A percentile compares a stretch with the other conserved stretches of the same genome.
Evolutionary conservation across 2,329 filamentous ascomycete genomes (phyloP).

Genomic region (Pseudomassariella vexata): DNA sequence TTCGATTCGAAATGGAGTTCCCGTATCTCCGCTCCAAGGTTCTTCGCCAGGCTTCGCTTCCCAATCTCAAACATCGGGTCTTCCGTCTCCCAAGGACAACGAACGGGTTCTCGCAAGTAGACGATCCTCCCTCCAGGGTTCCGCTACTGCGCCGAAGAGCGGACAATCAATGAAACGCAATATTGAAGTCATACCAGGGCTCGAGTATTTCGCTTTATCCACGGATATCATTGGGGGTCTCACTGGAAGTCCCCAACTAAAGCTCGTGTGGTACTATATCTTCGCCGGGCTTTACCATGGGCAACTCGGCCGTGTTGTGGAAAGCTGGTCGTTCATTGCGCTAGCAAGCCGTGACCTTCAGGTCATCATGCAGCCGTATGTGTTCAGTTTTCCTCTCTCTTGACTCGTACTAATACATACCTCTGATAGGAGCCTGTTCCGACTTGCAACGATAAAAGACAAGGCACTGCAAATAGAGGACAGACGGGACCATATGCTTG

Average conservation of each 20-base stretch:
- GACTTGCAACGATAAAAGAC: slow-evolving; percentile 35
- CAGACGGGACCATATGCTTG: slow-evolving; percentile 55
- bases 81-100: slow-evolving; percentile 48
- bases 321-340: slow-evolving; percentile 66
- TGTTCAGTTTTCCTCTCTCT: slow-evolving; percentile 15
- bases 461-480: slow-evolving; percentile 28
- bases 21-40: slow-evolving; percentile 47
- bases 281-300: slow-evolving; percentile 85
- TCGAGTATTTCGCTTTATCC: slow-evolving; percentile 84
- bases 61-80: slow-evolving; percentile 42
- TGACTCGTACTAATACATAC: slow-evolving; percentile 7
- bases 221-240: slow-evolving; percentile 82
- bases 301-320: slow-evolving; percentile 78
- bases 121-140: slow-evolving; percentile 45
- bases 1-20: slow-evolving; percentile 42
- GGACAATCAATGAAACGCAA: slow-evolving; percentile 45
- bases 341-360: slow-evolving; percentile 54
- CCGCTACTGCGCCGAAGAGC: slow-evolving; percentile 18
- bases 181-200: slow-evolving; percentile 78
- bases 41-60: slow-evolving; percentile 44
- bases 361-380: slow-evolving; percentile 70
- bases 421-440: slow-evolving; percentile 39
- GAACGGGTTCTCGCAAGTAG: slow-evolving; percentile 40
- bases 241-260: slow-evolving; percentile 70
- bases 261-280: slow-evolving; percentile 78